Base-by-base conservation (phyloP, 805 yeast species). In the Saturnispora ahearnii region DNA sequence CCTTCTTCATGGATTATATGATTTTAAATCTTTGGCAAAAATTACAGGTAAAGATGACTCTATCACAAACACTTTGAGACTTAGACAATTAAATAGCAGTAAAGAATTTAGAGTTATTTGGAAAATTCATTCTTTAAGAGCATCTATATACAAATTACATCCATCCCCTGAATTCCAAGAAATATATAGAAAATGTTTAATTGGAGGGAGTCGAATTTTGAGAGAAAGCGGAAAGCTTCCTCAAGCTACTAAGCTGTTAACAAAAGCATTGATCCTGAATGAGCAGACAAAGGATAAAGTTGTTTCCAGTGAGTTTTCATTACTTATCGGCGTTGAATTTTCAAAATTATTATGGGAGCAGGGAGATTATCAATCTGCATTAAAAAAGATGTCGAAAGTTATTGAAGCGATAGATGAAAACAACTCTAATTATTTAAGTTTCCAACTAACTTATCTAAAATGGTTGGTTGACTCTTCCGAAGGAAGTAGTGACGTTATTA, bases 381-480 rank as follows among this genome's bases (percentile, higher is more conserved):
- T 91, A 41, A 81, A 84, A 46, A 71, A 79, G 7, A 68, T 87
- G 34, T 73, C 74, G 8, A 72, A 73, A 13, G 63, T 78, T 2
- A 51, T 59, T 10, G 55, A 56, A n/a, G 34, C 51, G 12, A 36
- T 57, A 1, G 53, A 51, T 1, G 47, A 50, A 5, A 53, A 53
- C 15, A 57, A 67, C 1, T 52, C 57, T 4, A 62, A 61, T 7
- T 54, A 57, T 32, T 42, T 62, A 11, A 65, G 71, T 45, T 77
- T 80, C n/a, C 84, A 86, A 48, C 67, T 90, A 44, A 82, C 82
- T 51, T 87, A 87, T 60, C 87, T 96, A 0, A 79, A 81, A 54
- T 93, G 98, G 98, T 69, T 89, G 15, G 96, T 89, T 59, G 72
- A 72, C 33, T 86, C 96, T 0, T 90, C 88, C 46, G 90, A 87